Conservation (phyloP, 2,329 filamentous ascomycete species). For the Aspergillus chevalieri region DNA sequence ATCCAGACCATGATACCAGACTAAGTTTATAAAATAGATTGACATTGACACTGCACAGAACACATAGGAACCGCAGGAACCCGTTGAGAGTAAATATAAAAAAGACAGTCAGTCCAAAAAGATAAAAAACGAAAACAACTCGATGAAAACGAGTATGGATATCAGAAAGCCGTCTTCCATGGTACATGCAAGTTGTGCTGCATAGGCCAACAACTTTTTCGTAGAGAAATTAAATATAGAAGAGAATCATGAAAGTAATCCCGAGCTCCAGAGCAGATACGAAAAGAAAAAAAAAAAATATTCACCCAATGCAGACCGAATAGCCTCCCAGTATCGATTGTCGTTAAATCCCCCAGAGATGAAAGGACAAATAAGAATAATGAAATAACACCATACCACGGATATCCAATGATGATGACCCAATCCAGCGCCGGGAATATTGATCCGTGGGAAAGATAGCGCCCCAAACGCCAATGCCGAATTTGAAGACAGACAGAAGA, state of each 20-base stretch:
- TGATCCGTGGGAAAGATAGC: conserved; percentile 10
- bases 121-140: background rate
- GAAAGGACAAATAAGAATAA: conserved; percentile 4
- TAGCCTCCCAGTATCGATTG: conserved; percentile 5
- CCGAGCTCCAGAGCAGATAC: background rate
- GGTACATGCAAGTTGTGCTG: conserved; percentile 16
- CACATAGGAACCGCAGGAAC: no score
- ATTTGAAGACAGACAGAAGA: conserved; percentile 6
- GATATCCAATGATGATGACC: conserved; percentile 12
- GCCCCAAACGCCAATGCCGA: conserved; percentile 18
- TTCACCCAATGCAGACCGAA: conserved; percentile 13
- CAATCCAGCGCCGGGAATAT: conserved; percentile 18
- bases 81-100: background rate
- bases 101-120: background rate
- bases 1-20: no score
- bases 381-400: conserved; percentile 13
- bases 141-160: conserved; percentile 4
- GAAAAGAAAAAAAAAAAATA: background rate
- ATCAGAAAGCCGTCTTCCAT: conserved; percentile 15
- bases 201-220: conserved; percentile 15
- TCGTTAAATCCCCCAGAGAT: conserved; percentile 4
- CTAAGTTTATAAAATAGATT: no score
- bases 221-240: conserved; percentile 9
- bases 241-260: conserved; percentile 4
- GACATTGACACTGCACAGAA: no score